Base-by-base conservation (phyloP, 2,329 filamentous ascomycete genomes). In the Metarhizium sp. region DNA sequence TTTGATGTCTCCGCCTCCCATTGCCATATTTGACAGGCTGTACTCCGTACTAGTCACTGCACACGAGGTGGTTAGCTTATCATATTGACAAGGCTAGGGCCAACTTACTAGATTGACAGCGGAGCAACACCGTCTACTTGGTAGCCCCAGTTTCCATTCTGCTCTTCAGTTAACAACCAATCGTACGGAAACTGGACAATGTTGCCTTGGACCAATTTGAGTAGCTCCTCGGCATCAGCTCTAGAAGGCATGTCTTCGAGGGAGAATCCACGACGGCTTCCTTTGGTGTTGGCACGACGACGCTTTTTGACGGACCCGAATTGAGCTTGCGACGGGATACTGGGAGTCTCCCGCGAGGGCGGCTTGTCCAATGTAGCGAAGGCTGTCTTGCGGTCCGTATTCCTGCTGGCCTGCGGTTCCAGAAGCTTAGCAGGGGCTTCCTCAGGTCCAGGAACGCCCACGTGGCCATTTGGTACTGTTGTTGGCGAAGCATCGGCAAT, bases 81-180 rank as follows among this genome's bases (percentile, higher is more conserved):
- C 6, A 29, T n/a, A 13, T 30, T 16, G 13, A 29, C 6, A 36
- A 13, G 6, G 13, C 14, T 10, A 20, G 6, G 34, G 13, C 29
- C 38, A 14, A 80, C 87, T 85, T 78, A 90, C 88, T 99, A 99
- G 66, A 99, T 97, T 74, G 96, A 91, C 72, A 99, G 78, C 55
- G 94, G 94, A 64, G 94, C 95, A 68, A 99, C 86, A 70, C 95
- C 87, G 70, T 99, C 94, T 55, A 97, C 90, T 67, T 92, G 90
- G 73, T 96, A 97, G 59, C 96, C 81, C 94, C 94, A 99, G 67
- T 96, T 95, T 55, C 91, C 90, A 61, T 90, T 92, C 66, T 86
- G 84, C 75, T 97, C 94, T 73, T 97, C 94, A 55, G 86, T 88
- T 63, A 88, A 82, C 54, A 96, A 81, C 91, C 95, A 99, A 65